Conservation (phyloP, 2,329 filamentous ascomycete genomes). For the Trichoderma citrinoviride region DNA sequence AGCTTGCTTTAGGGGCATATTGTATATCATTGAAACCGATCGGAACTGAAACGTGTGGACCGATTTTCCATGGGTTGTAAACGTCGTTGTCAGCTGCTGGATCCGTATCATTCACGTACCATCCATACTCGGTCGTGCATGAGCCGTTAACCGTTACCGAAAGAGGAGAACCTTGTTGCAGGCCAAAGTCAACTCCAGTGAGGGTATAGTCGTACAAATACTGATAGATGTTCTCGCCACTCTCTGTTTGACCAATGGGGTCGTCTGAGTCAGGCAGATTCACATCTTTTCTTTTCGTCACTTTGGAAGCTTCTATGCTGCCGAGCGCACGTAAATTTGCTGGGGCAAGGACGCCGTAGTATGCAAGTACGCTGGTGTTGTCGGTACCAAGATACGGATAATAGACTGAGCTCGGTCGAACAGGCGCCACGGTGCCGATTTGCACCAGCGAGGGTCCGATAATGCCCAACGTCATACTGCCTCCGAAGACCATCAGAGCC, state of each 20-base stretch:
- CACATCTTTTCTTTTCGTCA: neutral
- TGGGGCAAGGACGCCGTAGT: neutral
- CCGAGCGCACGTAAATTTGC: neutral
- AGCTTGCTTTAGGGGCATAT: neutral
- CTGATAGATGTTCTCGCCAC: neutral
- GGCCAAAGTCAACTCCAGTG: neutral
- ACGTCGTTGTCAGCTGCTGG: neutral
- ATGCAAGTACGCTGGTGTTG: neutral
- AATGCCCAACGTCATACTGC: neutral
- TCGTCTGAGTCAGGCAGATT: neutral
- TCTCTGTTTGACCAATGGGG: neutral
- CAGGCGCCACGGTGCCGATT: neutral
- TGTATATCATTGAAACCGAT: neutral
- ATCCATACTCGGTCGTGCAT: neutral
- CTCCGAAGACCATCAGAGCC: neutral
- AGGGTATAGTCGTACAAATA: neutral
- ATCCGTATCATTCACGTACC: neutral
- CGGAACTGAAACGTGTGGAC: neutral
- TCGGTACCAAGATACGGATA: neutral
- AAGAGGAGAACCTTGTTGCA: neutral
- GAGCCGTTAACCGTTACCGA: neutral
- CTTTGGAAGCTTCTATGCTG: neutral
- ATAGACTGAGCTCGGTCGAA: neutral
- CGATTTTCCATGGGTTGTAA: neutral
- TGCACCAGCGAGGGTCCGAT: neutral